Conservation (phyloP, 129 eudicot species). For the Artemisia argyi region DNA sequence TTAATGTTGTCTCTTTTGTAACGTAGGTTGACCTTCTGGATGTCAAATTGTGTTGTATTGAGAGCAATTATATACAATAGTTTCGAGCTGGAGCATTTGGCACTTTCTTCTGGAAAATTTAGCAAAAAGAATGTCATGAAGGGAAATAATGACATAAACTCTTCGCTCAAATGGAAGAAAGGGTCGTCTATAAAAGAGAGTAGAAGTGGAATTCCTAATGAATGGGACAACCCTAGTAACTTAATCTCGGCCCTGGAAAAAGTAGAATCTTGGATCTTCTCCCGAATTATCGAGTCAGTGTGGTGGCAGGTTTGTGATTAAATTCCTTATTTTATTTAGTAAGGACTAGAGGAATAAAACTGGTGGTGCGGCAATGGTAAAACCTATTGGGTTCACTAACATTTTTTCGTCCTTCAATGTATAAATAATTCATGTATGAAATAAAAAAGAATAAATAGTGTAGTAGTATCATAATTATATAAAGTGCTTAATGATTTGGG, state of each 20-base stretch:
- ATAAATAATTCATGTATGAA: too few species aligned
- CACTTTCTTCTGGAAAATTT: slow-evolving; percentile 31
- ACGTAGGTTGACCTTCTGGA: slow-evolving; percentile 91
- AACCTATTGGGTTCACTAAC: too few species aligned
- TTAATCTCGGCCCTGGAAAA: slow-evolving; percentile 64
- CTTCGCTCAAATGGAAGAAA: slow-evolving; percentile 52
- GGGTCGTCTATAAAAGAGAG: slow-evolving; percentile 36
- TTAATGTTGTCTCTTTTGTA: not conserved
- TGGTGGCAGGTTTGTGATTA: slow-evolving; percentile 89
- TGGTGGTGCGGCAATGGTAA: not conserved
- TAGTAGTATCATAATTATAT: too few species aligned
- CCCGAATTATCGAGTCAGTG: slow-evolving; percentile 80
- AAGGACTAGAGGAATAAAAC: not conserved
- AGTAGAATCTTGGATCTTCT: slow-evolving; percentile 92
- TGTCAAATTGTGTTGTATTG: slow-evolving; percentile 75
- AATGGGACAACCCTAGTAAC: slow-evolving; percentile 63
- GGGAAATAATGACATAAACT: slow-evolving; percentile 29
- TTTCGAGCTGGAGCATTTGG: slow-evolving; percentile 57
- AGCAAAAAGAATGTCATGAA: slow-evolving; percentile 1
- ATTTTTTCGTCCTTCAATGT: too few species aligned
- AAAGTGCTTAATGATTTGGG: not conserved
- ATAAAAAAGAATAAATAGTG: too few species aligned
- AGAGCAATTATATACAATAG: slow-evolving; percentile 70
- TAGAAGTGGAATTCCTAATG: slow-evolving; percentile 31
- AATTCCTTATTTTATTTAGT: not conserved